Evolutionary conservation across 1,284 basidiomycete genomes (phyloP).

Genomic region (Melanopsichium pennsylvanicum): DNA sequence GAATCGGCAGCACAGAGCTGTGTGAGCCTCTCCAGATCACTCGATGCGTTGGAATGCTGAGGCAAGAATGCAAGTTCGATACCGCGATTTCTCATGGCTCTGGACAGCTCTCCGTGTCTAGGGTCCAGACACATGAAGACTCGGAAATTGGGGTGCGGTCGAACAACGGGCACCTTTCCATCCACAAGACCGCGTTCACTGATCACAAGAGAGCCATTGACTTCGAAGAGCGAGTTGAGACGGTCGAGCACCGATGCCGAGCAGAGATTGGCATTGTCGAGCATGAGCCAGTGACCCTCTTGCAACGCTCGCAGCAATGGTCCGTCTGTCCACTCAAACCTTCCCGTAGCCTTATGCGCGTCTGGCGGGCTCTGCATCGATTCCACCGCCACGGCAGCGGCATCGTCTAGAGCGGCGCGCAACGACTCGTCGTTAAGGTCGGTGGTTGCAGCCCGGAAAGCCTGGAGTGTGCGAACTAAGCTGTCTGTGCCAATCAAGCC

Average conservation of each 20-base stretch:
- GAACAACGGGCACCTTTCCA: constrained; percentile 77
- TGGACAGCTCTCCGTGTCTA: constrained; percentile 88
- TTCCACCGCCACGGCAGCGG: constrained; percentile 3
- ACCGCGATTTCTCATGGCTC: constrained; percentile 98
- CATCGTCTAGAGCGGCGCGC: constrained; percentile 9
- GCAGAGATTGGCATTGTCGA: constrained; percentile 94
- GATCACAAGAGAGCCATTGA: constrained; percentile 79
- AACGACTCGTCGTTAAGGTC: constrained; percentile 2
- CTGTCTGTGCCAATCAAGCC: not conserved
- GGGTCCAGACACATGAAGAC: constrained; percentile 95
- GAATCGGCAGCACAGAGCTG: constrained; percentile 9
- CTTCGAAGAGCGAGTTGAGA: constrained; percentile 94
- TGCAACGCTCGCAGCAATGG: constrained; percentile 88
- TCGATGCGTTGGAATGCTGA: not conserved
- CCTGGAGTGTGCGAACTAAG: constrained; percentile 4
- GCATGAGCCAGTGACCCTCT: constrained; percentile 85
- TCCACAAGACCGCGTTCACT: constrained; percentile 88
- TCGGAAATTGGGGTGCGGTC: constrained; percentile 86
- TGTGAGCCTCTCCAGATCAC: constrained; percentile 30
- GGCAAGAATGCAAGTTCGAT: constrained; percentile 75
- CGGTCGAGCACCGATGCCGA: constrained; percentile 94
- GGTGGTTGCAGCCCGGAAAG: constrained; percentile 1
- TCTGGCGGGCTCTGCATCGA: constrained; percentile 1
- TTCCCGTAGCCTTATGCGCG: constrained; percentile 67
- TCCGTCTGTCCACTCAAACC: constrained; percentile 96